These are phyloP conservation scores for Lagerstroemia fauriei DNA, from an alignment of 441 rosid genomes.

Conservation along the genomic window DNA sequence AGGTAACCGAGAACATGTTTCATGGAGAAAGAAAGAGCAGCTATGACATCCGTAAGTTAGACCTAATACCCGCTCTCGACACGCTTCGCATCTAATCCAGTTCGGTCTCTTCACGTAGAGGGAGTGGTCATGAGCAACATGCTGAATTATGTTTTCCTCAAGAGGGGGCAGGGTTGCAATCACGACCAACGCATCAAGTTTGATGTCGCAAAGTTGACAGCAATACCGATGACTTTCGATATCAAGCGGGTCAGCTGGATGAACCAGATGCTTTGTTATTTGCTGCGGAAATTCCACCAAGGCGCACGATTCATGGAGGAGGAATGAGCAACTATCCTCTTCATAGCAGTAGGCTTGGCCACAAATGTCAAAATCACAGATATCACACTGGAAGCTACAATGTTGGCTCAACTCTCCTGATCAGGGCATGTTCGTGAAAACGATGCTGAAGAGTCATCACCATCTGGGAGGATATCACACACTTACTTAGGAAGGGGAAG, in stretches of 20 bases:
- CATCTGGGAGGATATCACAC: background rate
- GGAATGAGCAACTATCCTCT: background rate
- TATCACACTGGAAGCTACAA: background rate
- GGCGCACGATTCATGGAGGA: background rate
- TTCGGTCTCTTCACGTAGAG: background rate
- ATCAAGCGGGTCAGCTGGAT: background rate
- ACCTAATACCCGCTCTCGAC: background rate
- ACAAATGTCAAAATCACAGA: background rate
- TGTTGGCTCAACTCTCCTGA: background rate
- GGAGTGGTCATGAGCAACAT: background rate
- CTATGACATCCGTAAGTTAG: background rate
- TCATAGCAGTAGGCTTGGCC: background rate
- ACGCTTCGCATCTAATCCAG: background rate
- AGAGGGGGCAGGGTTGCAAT: background rate
- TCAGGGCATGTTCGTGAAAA: background rate
- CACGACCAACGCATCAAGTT: background rate
- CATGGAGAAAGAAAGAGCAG: background rate
- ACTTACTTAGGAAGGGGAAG: background rate
- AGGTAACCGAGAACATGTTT: background rate
- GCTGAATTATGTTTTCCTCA: background rate
- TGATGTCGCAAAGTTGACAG: background rate
- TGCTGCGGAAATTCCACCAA: background rate
- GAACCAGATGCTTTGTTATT: background rate
- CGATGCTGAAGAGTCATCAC: background rate
- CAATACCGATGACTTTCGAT: background rate